Percentiles rank a stretch among this genome's conserved stretches.
Evolutionary conservation across 2,329 filamentous ascomycete species (phyloP).

Genomic region (Rhinocladiella similis): DNA sequence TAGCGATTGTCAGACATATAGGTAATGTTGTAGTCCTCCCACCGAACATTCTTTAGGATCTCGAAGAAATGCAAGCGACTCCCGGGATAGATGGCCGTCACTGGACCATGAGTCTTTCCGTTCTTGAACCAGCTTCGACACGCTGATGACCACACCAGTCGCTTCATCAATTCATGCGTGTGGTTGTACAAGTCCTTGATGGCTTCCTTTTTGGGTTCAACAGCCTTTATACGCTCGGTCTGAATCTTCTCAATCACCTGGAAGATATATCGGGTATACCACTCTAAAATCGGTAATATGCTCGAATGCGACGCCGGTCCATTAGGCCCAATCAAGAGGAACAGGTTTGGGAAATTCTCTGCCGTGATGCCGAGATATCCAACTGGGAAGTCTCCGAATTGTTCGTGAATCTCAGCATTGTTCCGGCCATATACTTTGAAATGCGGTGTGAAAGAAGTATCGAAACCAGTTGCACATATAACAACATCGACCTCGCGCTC

Average conservation of each 20-base stretch:
- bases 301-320: conserved; percentile 32
- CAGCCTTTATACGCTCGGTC: conserved; percentile 26
- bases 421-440: conserved; percentile 36
- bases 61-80: conserved; percentile 39
- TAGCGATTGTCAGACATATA: conserved; percentile 40
- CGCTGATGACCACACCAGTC: conserved; percentile 25
- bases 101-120: conserved; percentile 22
- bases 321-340: conserved; percentile 33
- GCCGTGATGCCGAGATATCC: conserved; percentile 24
- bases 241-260: conserved; percentile 32
- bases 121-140: conserved; percentile 26
- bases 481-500: conserved; percentile 38
- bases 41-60: conserved; percentile 36
- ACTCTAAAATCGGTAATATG: conserved; percentile 32
- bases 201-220: conserved; percentile 30
- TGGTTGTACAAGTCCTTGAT: conserved; percentile 40
- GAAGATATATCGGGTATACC: conserved; percentile 28
- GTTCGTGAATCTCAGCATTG: conserved; percentile 28
- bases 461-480: conserved; percentile 41
- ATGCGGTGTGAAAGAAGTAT: conserved; percentile 37
- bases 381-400: conserved; percentile 27
- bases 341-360: conserved; percentile 33
- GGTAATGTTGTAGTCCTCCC: conserved; percentile 42
- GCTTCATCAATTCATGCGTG: conserved; percentile 41
- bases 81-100: conserved; percentile 26